These are phyloP conservation scores for Erodium moschatum DNA, from an alignment of 441 rosid species.

Conservation along the genomic window DNA sequence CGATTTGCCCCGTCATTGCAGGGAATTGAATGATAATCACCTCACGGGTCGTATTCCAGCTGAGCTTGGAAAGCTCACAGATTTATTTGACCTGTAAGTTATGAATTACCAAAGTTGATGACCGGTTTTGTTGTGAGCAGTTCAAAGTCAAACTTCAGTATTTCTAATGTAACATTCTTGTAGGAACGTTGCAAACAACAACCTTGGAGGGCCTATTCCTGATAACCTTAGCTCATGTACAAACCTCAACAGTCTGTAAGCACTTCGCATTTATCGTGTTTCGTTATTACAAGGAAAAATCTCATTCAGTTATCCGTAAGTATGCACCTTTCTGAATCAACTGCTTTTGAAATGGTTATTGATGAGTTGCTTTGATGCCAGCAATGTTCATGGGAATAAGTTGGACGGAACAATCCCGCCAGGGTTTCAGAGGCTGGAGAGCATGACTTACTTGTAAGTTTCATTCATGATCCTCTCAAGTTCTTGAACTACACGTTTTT, in stretches of 20 bases:
- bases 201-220: conserved; percentile 75
- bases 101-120: neutral
- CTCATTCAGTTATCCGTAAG: too few relatives aligned
- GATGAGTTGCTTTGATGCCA: conserved; percentile 8
- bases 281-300: neutral
- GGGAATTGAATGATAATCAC: conserved; percentile 73
- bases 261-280: neutral
- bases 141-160: neutral
- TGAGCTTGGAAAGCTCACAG: conserved; percentile 85
- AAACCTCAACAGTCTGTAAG: conserved; percentile 81
- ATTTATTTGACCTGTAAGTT: conserved; percentile 80
- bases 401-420: conserved; percentile 63
- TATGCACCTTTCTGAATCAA: too few relatives aligned
- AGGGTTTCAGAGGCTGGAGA: conserved; percentile 56
- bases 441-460: conserved; percentile 80
- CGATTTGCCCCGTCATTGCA: conserved; percentile 17
- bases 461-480: neutral
- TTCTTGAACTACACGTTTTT: neutral
- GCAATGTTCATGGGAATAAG: conserved; percentile 78
- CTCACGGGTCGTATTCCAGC: conserved; percentile 69
- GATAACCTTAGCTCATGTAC: conserved; percentile 64
- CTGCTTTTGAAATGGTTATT: neutral
- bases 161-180: neutral
- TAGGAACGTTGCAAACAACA: conserved; percentile 85
- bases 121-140: neutral